Percentiles rank a stretch among this genome's conserved stretches.
Evolutionary conservation across 768 basidiomycete species (phyloP).

Genomic region (Termitomyces sp.): DNA sequence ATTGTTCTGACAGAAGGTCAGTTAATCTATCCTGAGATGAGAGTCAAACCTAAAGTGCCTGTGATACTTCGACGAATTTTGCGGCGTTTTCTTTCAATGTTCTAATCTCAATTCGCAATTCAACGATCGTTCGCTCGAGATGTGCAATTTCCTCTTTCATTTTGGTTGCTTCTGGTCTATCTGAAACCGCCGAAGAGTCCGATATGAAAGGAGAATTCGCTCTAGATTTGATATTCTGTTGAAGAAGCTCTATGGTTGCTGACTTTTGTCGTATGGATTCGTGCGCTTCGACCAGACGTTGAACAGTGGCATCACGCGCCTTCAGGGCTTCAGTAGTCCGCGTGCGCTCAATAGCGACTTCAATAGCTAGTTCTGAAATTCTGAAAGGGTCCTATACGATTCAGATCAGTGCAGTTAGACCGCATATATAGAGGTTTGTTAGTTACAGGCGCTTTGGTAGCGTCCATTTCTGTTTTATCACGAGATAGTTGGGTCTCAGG

Average conservation of each 20-base stretch:
- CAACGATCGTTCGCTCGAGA: constrained; percentile 35
- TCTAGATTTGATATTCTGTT: constrained; percentile 21
- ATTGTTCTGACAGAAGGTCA: constrained; percentile 4
- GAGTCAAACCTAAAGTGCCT: constrained; percentile 22
- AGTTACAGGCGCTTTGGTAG: constrained; percentile 15
- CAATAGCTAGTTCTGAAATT: constrained; percentile 50
- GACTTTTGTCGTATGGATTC: constrained; percentile 60
- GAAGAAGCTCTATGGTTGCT: constrained; percentile 43
- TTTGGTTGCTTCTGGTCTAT: constrained; percentile 15
- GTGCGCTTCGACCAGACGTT: constrained; percentile 58
- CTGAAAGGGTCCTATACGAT: constrained; percentile 40
- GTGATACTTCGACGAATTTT: constrained; percentile 20
- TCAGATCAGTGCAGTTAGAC: background rate
- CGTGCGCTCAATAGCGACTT: constrained; percentile 49
- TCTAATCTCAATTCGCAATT: constrained; percentile 33
- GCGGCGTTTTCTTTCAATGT: constrained; percentile 24
- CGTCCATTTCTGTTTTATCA: constrained; percentile 14
- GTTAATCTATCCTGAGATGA: background rate
- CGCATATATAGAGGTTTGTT: constrained; percentile 10
- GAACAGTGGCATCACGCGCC: constrained; percentile 61
- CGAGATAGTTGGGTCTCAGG: constrained; percentile 5
- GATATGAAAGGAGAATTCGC: constrained; percentile 7
- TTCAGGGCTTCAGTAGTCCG: constrained; percentile 53
- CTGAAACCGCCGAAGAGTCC: constrained; percentile 3
- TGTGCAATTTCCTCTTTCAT: constrained; percentile 34